Base-by-base conservation (phyloP, 192 early-diverging fungal species). In the Umbelopsis sp. region DNA sequence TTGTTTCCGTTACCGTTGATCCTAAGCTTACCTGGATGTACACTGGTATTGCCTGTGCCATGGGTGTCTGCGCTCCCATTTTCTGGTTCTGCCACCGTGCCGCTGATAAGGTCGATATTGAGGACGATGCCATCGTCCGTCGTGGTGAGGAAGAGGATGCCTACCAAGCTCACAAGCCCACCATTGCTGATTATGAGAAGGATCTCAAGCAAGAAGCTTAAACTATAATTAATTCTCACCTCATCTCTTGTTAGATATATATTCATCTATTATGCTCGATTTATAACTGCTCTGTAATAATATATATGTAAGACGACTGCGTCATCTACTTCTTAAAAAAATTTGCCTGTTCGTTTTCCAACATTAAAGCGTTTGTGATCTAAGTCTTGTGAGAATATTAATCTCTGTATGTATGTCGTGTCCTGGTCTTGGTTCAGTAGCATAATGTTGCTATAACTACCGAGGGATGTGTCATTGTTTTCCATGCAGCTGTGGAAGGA, bases 1-100 rank as follows among this genome's bases (percentile, higher is more conserved):
- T 91, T 65, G 86, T 87, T 53, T 80, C 87, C 31, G 74, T 88
- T 50, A 75, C 86, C 9, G 71, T 74, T 45, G 85, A 90, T 74
- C 90, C 90, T n/a, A 74, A 85, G 67, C 69, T 89, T 29, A 69
- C 81, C 41, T 80, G 85, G 80, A 87, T 90, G 85, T 91, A 89
- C 76, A 77, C 84, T 24, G 83, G 85, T 73, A 80, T 90, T 45
- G 77, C 85, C 20, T 74, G 10, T 20, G 70, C 74, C 0, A 68
- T 45, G 0, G 66, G 38, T 24, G 41, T 75, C 7, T 66, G 62
- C 69, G 72, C 84, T 45, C 24, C 80, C 31, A 68, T 88, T 45
- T 85, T 90, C 62, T 82, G 70, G 43, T 45, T 84, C 29, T 80
- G 72, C 77, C 88, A 88, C 75, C 77, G 73, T 69, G 78, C 88